Percentiles rank a stretch among this genome's conserved stretches.
phyloP scores from a whole-genome alignment of 345 rosid species.

The Excoecaria agallocha region DNA sequence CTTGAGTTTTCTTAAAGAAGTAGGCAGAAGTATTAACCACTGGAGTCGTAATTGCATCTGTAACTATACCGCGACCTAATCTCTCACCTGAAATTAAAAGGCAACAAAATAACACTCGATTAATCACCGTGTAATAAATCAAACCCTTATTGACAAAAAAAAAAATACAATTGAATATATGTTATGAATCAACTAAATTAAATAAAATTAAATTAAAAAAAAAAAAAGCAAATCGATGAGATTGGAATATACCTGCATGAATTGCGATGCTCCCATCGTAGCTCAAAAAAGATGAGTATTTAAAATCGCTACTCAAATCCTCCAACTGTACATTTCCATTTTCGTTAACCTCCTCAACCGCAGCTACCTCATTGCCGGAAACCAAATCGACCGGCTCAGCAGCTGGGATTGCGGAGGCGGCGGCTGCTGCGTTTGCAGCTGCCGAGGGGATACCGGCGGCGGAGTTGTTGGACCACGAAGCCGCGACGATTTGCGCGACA shows the following conservation, averaged over 20 bases:
- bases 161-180: neutral
- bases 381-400: slow-evolving; percentile 39
- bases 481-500: slow-evolving; percentile 97
- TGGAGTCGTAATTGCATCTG: slow-evolving; percentile 96
- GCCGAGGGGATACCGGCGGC: slow-evolving; percentile 44
- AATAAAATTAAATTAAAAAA: neutral
- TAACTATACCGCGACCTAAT: slow-evolving; percentile 91
- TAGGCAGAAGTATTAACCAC: slow-evolving; percentile 93
- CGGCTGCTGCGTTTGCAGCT: slow-evolving; percentile 46
- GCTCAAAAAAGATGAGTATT: slow-evolving; percentile 56
- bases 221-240: neutral
- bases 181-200: neutral
- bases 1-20: slow-evolving; percentile 79
- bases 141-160: neutral
- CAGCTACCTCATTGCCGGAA: slow-evolving; percentile 37
- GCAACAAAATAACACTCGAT: slow-evolving; percentile 4
- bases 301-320: slow-evolving; percentile 28
- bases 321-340: slow-evolving; percentile 43
- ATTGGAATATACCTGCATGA: slow-evolving; percentile 71
- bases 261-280: slow-evolving; percentile 84
- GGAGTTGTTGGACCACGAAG: slow-evolving; percentile 81
- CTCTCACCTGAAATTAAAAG: slow-evolving; percentile 61
- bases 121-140: slow-evolving; percentile 1
- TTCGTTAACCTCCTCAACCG: slow-evolving; percentile 13
- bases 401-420: slow-evolving; percentile 41